These are phyloP conservation scores for Talaromyces sp. DNA, from an alignment of 2,329 filamentous ascomycete species.

Conservation along the genomic window DNA sequence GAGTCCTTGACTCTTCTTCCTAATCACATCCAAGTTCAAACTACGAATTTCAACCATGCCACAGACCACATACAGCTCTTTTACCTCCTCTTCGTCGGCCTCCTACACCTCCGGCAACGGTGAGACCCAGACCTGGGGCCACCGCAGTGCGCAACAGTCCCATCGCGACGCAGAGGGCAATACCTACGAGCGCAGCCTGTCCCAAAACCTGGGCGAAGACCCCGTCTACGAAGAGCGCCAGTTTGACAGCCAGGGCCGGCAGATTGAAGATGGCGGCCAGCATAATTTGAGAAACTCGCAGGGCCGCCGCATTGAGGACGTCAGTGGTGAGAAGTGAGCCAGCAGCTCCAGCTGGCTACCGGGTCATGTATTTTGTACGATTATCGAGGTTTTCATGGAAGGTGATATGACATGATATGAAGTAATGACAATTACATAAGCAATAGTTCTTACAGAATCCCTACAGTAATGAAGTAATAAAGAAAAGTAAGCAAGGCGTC, in stretches of 20 bases:
- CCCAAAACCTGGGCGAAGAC: slow-evolving; percentile 6
- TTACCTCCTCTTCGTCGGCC: not conserved
- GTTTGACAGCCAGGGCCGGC: slow-evolving; percentile 6
- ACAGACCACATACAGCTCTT: slow-evolving; percentile 6
- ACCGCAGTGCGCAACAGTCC: slow-evolving; percentile 5
- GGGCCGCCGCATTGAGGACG: slow-evolving; percentile 7
- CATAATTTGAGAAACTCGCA: not conserved
- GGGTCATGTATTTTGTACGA: not conserved
- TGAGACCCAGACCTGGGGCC: slow-evolving; percentile 7
- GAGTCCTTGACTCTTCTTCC: not conserved
- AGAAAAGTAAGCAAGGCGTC: not conserved
- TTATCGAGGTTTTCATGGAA: not conserved
- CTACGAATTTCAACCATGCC: slow-evolving; percentile 1
- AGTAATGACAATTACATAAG: not conserved
- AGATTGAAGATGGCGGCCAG: not conserved
- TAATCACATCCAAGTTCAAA: not conserved
- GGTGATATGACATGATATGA: not conserved
- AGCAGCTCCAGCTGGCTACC: not conserved
- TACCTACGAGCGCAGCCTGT: slow-evolving; percentile 1
- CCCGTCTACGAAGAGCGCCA: slow-evolving; percentile 10
- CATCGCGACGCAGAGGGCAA: slow-evolving; percentile 7
- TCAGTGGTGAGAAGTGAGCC: slow-evolving; percentile 2
- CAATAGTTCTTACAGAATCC: too few relatives aligned
- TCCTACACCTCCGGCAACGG: slow-evolving; percentile 3
- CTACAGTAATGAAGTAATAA: too few relatives aligned